Evolutionary conservation across 2,329 filamentous ascomycete genomes (phyloP).

Genomic region (Diaporthe citri): DNA sequence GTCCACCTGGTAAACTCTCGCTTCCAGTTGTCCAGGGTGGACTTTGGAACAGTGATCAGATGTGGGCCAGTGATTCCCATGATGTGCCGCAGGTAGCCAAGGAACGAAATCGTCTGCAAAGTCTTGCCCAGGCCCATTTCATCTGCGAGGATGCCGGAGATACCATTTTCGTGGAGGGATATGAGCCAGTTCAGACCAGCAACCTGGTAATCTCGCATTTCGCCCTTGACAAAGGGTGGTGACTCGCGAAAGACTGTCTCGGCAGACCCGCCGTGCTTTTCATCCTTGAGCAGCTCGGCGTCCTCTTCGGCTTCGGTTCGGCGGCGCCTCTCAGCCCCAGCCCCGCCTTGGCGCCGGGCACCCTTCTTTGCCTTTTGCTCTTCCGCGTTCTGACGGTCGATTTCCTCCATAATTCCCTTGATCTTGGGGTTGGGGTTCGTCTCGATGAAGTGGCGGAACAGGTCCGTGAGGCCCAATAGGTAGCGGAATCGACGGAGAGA

Average conservation of each 20-base stretch:
- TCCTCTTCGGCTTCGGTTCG: slow-evolving; percentile 98
- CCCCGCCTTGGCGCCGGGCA: slow-evolving; percentile 85
- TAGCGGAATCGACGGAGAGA: slow-evolving; percentile 95
- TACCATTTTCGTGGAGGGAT: slow-evolving; percentile 97
- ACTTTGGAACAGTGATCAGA: slow-evolving; percentile 93
- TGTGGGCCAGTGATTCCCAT: slow-evolving; percentile 92
- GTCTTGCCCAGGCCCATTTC: slow-evolving; percentile 99
- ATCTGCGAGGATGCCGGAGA: slow-evolving; percentile 96
- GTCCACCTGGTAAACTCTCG: slow-evolving; percentile 95
- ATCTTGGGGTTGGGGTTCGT: slow-evolving; percentile 96
- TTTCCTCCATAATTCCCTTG: slow-evolving; percentile 92
- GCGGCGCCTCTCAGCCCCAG: slow-evolving; percentile 80
- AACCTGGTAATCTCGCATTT: slow-evolving; percentile 97
- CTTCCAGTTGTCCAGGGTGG: slow-evolving; percentile 98
- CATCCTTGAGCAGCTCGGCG: slow-evolving; percentile 87
- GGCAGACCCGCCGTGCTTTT: slow-evolving; percentile 86
- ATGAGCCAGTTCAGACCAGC: slow-evolving; percentile 98
- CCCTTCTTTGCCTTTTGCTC: slow-evolving; percentile 78
- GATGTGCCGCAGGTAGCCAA: slow-evolving; percentile 93
- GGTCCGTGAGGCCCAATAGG: slow-evolving; percentile 91
- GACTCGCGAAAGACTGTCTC: slow-evolving; percentile 96
- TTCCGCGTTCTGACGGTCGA: slow-evolving; percentile 91
- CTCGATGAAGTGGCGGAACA: slow-evolving; percentile 99
- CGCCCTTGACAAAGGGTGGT: slow-evolving; percentile 86
- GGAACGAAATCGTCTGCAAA: slow-evolving; percentile 94